Evolutionary conservation across 495 filamentous ascomycete species (phyloP).

Genomic region (Xylaria bambusicola): DNA sequence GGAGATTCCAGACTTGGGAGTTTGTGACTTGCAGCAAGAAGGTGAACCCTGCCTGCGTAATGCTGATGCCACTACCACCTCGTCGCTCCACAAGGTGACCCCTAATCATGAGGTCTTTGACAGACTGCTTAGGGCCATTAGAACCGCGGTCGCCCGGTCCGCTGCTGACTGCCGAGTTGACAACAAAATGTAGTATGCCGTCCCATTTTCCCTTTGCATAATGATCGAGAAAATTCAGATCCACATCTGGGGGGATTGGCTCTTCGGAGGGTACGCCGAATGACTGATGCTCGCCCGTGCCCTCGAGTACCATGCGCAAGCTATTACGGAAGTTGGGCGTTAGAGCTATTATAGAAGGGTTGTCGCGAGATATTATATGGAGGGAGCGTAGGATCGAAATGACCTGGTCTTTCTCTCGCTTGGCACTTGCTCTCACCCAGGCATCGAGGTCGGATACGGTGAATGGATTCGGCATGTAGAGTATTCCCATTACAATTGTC

Average conservation of each 20-base stretch:
- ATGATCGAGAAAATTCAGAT: conserved; percentile 72
- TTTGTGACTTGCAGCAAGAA: conserved; percentile 95
- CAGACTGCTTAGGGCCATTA: conserved; percentile 67
- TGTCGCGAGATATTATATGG: conserved; percentile 71
- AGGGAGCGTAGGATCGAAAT: conserved; percentile 77
- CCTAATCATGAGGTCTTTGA: conserved; percentile 75
- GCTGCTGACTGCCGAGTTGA: conserved; percentile 54
- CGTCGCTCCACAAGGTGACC: conserved; percentile 75
- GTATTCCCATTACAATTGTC: conserved; percentile 88
- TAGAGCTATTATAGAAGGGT: conserved; percentile 66
- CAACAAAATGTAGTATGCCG: conserved; percentile 92
- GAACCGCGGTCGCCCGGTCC: conserved; percentile 26
- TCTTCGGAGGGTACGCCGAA: conserved; percentile 80
- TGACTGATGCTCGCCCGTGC: conserved; percentile 78
- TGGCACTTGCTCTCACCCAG: conserved; percentile 77
- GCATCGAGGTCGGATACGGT: conserved; percentile 73
- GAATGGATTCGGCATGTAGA: conserved; percentile 81
- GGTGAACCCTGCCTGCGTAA: conserved; percentile 89
- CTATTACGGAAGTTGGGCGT: conserved; percentile 75
- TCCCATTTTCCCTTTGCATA: conserved; percentile 93
- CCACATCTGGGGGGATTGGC: conserved; percentile 58
- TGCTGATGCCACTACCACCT: conserved; percentile 56
- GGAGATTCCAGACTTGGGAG: conserved; percentile 92
- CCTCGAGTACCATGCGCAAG: conserved; percentile 80
- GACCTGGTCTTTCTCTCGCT: conserved; percentile 77